Base-by-base conservation (phyloP, 2,329 filamentous ascomycete genomes). In the Fusarium citri region DNA sequence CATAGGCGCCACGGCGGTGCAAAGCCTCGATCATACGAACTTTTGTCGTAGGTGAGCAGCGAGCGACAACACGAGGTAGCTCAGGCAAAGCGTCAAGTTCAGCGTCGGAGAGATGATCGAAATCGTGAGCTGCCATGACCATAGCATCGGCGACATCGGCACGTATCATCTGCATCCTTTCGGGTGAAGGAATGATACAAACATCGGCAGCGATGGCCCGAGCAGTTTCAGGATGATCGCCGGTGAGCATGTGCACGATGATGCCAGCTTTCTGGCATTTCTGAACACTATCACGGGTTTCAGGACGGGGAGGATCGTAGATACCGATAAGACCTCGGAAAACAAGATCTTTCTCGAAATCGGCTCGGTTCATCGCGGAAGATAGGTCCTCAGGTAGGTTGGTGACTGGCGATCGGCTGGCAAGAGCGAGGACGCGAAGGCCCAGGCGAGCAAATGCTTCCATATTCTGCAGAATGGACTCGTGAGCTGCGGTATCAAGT, bases 21-120 rank as follows among this genome's bases (percentile, higher is more conserved):
- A 92, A 83, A n/a, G 90, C 90, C 61, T 91, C 89, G 59, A 93
- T 91, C 90, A 93, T 92, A 45, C 89, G 86, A 12, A 92, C 90
- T 75, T 93, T 93, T 6, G 91, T 92, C 26, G 86, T 85, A 0
- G 91, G 91, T 2, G 89, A 88, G 73, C 90, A 92, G n/a, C 91
- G 86, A 28, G 90, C 90, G 42, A 92, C 88, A 4, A 92, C 90
- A 4, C 92, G 80, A 2, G 90, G 90, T 3, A 92, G 78, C 10
- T 89, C 83, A 0, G 88, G 87, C 5, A 92, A 83, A 1, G 78
- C 75, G 62, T 92, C 90, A 20, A 92, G 87, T 69, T 92, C 83
- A 0, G 85, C 83, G 45, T 92, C 88, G 0, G 83, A 83, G 11
- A 92, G 79, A 34, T 84, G 84, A 69, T 92, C 90, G 62, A 93